Percentiles rank a stretch among this genome's conserved stretches.
These are phyloP conservation scores for Penicillium desertorum DNA, from an alignment of 495 filamentous ascomycete genomes.

Conservation along the genomic window DNA sequence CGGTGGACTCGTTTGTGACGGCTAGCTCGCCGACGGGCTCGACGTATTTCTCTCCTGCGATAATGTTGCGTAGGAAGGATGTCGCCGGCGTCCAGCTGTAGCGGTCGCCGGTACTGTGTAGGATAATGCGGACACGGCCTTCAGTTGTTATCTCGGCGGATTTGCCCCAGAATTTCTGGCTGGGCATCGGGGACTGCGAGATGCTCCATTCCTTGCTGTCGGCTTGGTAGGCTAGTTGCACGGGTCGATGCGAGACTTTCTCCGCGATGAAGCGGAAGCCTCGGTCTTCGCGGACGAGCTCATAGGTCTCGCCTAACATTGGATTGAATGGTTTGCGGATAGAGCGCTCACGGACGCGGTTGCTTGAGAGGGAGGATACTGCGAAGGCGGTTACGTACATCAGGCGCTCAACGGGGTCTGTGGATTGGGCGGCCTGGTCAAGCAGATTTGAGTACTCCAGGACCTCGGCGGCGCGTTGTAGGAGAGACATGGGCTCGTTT, in stretches of 20 bases:
- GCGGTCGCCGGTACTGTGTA: conserved; percentile 69
- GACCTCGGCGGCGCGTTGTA: conserved; percentile 85
- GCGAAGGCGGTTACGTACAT: conserved; percentile 89
- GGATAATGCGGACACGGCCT: conserved; percentile 71
- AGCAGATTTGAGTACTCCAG: conserved; percentile 86
- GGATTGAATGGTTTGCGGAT: conserved; percentile 98
- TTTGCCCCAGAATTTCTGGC: conserved; percentile 99
- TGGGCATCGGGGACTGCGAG: conserved; percentile 79
- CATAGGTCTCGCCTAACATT: conserved; percentile 93
- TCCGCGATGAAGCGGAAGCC: conserved; percentile 90
- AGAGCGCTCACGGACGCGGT: conserved; percentile 80
- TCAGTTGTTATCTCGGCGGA: conserved; percentile 89
- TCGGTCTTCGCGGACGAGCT: conserved; percentile 84
- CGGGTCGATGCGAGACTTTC: conserved; percentile 89
- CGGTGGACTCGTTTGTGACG: conserved; percentile 75
- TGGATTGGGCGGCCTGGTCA: conserved; percentile 64
- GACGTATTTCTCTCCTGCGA: conserved; percentile 97
- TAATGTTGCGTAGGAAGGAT: conserved; percentile 90
- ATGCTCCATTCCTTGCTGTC: conserved; percentile 82
- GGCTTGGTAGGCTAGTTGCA: conserved; percentile 89
- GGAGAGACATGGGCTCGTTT: conserved; percentile 86
- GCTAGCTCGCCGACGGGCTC: conserved; percentile 89
- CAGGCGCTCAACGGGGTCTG: conserved; percentile 64
- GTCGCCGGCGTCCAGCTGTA: conserved; percentile 85
- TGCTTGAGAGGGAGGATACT: conserved; percentile 74